Percentiles rank a stretch among this genome's conserved stretches.
Conservation (phyloP, 208 protist species). For the Acanthamoeba lugdunensis region DNA sequence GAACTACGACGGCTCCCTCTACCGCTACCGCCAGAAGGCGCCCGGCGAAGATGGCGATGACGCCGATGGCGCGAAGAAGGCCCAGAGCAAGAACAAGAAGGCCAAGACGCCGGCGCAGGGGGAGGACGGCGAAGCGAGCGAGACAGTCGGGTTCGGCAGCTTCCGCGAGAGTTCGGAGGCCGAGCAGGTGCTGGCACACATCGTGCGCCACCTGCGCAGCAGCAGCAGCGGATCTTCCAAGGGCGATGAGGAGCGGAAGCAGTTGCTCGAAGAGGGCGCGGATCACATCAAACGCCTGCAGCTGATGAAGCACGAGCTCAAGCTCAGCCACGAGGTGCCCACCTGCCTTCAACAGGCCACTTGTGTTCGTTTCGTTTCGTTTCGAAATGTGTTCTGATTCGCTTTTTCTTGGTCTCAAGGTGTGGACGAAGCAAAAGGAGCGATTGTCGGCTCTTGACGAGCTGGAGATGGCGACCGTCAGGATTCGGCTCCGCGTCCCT, state of each 20-base stretch:
- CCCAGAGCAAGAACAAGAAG: no score
- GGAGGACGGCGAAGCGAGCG: not conserved
- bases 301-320: conserved; percentile 75
- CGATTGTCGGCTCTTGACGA: conserved; percentile 75
- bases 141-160: conserved; percentile 2
- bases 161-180: conserved; percentile 73
- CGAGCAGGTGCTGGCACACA: conserved; percentile 63
- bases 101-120: not conserved
- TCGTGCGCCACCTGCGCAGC: conserved; percentile 4
- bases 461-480: conserved; percentile 58
- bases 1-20: conserved; percentile 21
- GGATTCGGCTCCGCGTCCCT: conserved; percentile 69
- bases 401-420: no score
- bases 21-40: conserved; percentile 45
- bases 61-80: not conserved
- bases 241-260: not conserved
- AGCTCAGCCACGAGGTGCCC: not conserved
- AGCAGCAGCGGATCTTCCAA: not conserved
- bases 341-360: no score
- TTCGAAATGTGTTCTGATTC: no score
- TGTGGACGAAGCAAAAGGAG: conserved; percentile 72
- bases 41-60: not conserved
- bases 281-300: conserved; percentile 71
- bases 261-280: conserved; percentile 38
- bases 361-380: no score